phyloP scores from a whole-genome alignment of 176 grass and related monocot genomes.

The Urochloa ruziziensis region DNA sequence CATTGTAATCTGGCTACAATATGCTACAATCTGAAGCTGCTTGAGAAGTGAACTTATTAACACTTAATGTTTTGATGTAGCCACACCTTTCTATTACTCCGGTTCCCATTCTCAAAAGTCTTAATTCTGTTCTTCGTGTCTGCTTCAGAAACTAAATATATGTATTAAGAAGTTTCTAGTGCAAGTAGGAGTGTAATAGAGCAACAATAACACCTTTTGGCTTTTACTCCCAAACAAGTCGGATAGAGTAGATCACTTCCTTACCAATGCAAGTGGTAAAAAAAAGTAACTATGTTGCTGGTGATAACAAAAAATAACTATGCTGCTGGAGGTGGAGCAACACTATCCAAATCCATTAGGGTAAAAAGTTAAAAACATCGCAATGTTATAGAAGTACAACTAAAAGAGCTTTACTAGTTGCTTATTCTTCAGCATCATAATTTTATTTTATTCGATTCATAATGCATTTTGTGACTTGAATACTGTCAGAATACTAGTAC shows the following conservation, averaged over 20 bases:
- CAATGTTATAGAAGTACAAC: not conserved
- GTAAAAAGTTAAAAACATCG: not conserved
- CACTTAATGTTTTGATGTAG: not conserved
- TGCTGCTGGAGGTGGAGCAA: not conserved
- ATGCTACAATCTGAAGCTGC: not conserved
- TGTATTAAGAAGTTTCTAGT: not conserved
- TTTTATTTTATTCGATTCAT: not conserved
- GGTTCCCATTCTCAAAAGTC: not conserved
- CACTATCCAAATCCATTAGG: not conserved
- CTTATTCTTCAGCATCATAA: not conserved
- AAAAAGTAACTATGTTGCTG: not conserved
- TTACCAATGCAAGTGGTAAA: not conserved
- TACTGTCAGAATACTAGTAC: not conserved
- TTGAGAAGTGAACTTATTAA: not conserved
- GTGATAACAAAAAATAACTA: not conserved
- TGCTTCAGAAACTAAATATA: constrained; percentile 14
- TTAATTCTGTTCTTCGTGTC: not conserved
- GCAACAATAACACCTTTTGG: not conserved
- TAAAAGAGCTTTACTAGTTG: not conserved
- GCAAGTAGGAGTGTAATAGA: not conserved
- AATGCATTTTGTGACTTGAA: not conserved
- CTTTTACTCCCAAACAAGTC: not conserved
- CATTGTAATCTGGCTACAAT: not conserved
- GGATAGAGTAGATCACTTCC: too few relatives aligned
- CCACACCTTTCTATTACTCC: not conserved